Base-by-base conservation (phyloP, 1,284 basidiomycete genomes). In the Inonotus hispidus region DNA sequence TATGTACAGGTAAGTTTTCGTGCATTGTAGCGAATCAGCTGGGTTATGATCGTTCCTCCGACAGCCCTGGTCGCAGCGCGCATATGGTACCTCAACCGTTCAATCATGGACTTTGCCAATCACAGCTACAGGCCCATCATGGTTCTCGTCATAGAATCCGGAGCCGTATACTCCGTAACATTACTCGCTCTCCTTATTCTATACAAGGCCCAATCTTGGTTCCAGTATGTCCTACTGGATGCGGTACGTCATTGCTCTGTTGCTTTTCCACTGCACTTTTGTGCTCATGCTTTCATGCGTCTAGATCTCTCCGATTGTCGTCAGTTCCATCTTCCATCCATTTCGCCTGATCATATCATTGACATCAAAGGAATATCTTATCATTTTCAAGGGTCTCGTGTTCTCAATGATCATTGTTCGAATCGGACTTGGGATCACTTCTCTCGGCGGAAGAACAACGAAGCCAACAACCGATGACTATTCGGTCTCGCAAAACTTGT, bases 131-230 rank as follows among this genome's bases (percentile, higher is more conserved):
- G 65, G 25, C 69, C 74, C 6, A 62, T 74, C 53, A 68, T 74
- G 41, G 65, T 73, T 39, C 69, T 77, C 25, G 70, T 77, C 27
- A 66, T 78, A 41, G 77, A 77, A 63, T 75, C 75, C n/a, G 76
- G 77, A n/a, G 71, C 72, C 3, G 71, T 77, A 19, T 77, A 77
- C 63, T 75, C 74, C 1, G 66, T 65, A 25, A 72, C 72, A 2
- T 68, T 76, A 14, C 65, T 73, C 25, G 64, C 67, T 6, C 66
- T 77, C 23, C 68, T 77, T 8, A 67, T 74, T 19, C 63, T 74
- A 11, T 77, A 74, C 64, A 67, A 71, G 55, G 64, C 65, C 7
- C 66, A 70, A 23, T 72, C 70, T 6, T 75, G 71, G 69, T 71
- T 72, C 54, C 74, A 75, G 59, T 77, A 76, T 60, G 67, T 76